Evolutionary conservation across 768 basidiomycete genomes (phyloP), one percentile per base, ranked within the genome.

Genomic region (Leccinum pellstonianum): DNA sequence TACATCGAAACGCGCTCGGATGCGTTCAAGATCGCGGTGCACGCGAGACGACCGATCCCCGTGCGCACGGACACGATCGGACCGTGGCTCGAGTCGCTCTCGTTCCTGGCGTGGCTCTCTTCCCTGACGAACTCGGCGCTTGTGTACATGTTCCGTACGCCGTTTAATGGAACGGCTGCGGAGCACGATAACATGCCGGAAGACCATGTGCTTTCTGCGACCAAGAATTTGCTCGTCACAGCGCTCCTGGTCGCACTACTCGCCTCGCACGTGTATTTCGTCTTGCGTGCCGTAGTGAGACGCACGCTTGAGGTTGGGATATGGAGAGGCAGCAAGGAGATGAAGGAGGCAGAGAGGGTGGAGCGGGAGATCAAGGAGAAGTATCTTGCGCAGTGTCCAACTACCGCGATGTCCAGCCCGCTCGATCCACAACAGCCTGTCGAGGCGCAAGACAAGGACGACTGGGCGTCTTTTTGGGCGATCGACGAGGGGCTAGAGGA

Each of bases 1-100:
- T 83, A 91, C 72, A 75, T 98, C 61, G 96, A 99, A 76, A 76
- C 93, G 5, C 87, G 95, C 17, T 91, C 89, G 3, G 96, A 99
- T 69, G 97, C 97, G 5, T 90, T 96, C 81, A 98, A 98, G 79
- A 90, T 99, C 71, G 86, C 88, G 4, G 85, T 86, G 5, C 94
- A 96, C 68, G 81, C 85, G 55, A 81, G 93, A 17, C 83, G 93
- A 25, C 93, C 96, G 2, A 82, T 96, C 37, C 95, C 95, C 0
- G 74, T 79, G n/a, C 86, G 96, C 21, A 88, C 90, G 3, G 94
- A 95, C 66, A 88, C 90, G 11, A 93, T 98, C 60, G 96, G 96
- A 0, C 91, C 94, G 0, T 99, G 96, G 96, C 83, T 98, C 47
- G 88, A 95, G 54, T 85, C 87, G 12, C 79, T 99, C 60, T 85